A percentile compares a stretch with the other conserved stretches of the same genome.
Conservation (phyloP, 2,329 filamentous ascomycete genomes). For the Calonectria pseudoreteaudii region DNA sequence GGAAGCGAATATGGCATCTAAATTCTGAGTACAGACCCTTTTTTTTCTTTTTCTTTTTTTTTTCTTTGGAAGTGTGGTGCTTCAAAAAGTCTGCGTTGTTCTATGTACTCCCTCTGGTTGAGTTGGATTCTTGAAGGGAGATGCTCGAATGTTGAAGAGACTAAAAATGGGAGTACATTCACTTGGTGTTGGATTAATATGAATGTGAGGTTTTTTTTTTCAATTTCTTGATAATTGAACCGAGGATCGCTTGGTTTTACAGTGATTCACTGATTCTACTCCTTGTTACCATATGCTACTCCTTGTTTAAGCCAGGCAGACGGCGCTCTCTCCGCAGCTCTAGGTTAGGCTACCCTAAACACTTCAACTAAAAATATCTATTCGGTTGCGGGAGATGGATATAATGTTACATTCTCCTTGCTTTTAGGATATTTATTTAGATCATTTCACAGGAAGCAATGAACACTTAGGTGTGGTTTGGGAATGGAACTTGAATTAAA, state of each 20-base stretch:
- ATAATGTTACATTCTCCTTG: background rate
- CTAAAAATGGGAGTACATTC: background rate
- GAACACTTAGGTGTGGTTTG: background rate
- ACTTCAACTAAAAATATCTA: background rate
- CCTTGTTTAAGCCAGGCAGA: background rate
- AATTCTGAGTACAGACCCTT: background rate
- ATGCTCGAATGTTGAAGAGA: background rate
- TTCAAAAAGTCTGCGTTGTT: background rate
- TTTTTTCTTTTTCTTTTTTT: too few relatives aligned
- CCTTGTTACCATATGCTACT: background rate
- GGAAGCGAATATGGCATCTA: background rate
- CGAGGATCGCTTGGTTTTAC: background rate
- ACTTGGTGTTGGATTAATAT: background rate
- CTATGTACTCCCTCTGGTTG: background rate
- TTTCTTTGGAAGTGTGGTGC: background rate
- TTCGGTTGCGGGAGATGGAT: background rate
- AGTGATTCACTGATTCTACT: background rate
- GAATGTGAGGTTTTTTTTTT: too few relatives aligned
- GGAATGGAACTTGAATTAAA: background rate
- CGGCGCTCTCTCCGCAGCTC: background rate
- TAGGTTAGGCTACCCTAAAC: background rate
- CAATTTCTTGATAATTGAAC: background rate
- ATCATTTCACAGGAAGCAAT: background rate
- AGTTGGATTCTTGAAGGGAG: background rate
- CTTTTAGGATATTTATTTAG: background rate